Conservation (phyloP, 306 rosid species). For the Gastrolobium villosum region DNA sequence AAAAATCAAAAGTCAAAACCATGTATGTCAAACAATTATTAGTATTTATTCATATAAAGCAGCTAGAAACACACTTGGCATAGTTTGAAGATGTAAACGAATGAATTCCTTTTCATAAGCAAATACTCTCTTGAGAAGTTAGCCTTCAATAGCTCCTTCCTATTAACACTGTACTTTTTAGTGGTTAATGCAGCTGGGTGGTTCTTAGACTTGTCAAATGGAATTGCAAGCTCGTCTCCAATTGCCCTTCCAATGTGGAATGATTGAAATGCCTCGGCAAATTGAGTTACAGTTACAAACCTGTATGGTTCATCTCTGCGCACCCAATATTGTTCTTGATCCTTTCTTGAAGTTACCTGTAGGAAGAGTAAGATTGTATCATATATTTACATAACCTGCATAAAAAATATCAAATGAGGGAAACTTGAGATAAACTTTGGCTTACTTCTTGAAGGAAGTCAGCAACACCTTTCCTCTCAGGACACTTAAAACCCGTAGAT, state of each 20-base stretch:
- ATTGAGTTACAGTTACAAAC: conserved; percentile 71
- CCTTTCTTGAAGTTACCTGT: conserved; percentile 64
- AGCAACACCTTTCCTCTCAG: conserved; percentile 84
- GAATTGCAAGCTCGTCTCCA: conserved; percentile 72
- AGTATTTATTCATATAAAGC: no score
- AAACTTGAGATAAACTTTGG: no score
- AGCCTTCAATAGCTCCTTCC: conserved; percentile 72
- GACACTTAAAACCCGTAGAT: conserved; percentile 66
- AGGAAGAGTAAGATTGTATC: no score
- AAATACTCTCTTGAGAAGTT: conserved; percentile 75
- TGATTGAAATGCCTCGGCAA: conserved; percentile 69
- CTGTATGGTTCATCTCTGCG: conserved; percentile 66
- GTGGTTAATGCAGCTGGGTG: conserved; percentile 74
- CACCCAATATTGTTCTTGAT: conserved; percentile 90
- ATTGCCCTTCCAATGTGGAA: conserved; percentile 68
- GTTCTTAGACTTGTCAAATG: conserved; percentile 67
- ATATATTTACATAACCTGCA: no score
- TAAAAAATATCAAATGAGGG: no score
- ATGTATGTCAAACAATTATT: no score
- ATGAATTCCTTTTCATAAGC: conserved; percentile 89
- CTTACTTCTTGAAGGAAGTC: conserved; percentile 60
- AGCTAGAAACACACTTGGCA: conserved; percentile 57
- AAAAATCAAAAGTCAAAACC: no score
- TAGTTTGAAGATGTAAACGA: conserved; percentile 77
- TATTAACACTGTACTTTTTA: conserved; percentile 70